Percentiles rank a stretch among this genome's conserved stretches.
Evolutionary conservation across 2,329 filamentous ascomycete species (phyloP).

Genomic region (Neoarthrinium moseri): DNA sequence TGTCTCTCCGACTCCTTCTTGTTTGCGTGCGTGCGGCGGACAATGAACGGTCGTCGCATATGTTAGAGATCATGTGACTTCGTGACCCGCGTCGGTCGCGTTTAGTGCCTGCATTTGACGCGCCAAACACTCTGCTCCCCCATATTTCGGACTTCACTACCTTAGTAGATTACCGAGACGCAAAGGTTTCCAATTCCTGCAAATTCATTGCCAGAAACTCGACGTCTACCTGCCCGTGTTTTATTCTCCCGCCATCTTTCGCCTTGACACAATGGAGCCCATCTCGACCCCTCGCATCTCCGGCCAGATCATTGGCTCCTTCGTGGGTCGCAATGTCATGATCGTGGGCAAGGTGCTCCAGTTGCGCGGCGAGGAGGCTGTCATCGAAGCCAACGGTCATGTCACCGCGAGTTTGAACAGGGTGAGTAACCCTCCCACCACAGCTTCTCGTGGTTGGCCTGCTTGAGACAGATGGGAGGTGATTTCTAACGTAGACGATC

Average conservation of each 20-base stretch:
- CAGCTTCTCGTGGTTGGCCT: too few relatives aligned
- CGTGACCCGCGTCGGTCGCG: slow-evolving; percentile 1
- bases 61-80: background rate
- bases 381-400: slow-evolving; percentile 76
- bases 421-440: slow-evolving; percentile 49
- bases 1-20: too few relatives aligned
- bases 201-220: too few relatives aligned
- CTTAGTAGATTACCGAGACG: too few relatives aligned
- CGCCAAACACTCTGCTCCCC: background rate
- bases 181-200: too few relatives aligned
- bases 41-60: too few relatives aligned
- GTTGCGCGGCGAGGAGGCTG: slow-evolving; percentile 76
- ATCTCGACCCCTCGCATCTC: slow-evolving; percentile 78
- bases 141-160: too few relatives aligned
- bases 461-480: background rate
- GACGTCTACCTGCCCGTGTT: too few relatives aligned
- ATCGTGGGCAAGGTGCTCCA: slow-evolving; percentile 83
- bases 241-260: too few relatives aligned
- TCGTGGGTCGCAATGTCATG: slow-evolving; percentile 73
- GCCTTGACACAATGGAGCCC: slow-evolving; percentile 59
- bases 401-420: slow-evolving; percentile 74
- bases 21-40: too few relatives aligned
- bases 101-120: background rate
- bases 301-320: slow-evolving; percentile 74
- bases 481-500: background rate